Evolutionary conservation across 768 basidiomycete species (phyloP).

Genomic region (Hortiboletus flavorubellus): DNA sequence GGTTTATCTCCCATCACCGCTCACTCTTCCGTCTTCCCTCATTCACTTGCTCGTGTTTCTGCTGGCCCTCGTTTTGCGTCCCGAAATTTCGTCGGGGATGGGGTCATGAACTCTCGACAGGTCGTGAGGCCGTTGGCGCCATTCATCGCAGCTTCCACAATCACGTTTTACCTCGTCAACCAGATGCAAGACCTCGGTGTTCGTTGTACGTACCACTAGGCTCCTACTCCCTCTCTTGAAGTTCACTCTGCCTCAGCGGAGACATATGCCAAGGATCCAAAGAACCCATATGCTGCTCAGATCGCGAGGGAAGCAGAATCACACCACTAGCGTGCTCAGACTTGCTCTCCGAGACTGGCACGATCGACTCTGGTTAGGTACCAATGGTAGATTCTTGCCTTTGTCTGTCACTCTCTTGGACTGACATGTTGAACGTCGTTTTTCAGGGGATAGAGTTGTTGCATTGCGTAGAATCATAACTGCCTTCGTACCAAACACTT

Average conservation of each 20-base stretch:
- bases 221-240: neutral
- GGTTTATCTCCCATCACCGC: neutral
- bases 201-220: constrained; percentile 52
- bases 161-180: constrained; percentile 66
- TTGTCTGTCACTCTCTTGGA: neutral
- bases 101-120: constrained; percentile 34
- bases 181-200: constrained; percentile 68
- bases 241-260: constrained; percentile 43
- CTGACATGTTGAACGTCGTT: neutral
- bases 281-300: constrained; percentile 79
- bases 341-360: neutral
- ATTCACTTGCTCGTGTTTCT: neutral
- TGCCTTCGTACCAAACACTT: constrained; percentile 7
- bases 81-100: neutral
- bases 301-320: constrained; percentile 61
- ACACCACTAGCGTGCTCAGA: constrained; percentile 32
- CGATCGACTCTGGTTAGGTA: neutral
- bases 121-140: constrained; percentile 75
- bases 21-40: neutral
- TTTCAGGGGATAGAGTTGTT: constrained; percentile 12
- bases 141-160: constrained; percentile 61
- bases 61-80: neutral
- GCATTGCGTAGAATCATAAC: constrained; percentile 16
- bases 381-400: constrained; percentile 1
- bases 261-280: constrained; percentile 68